A percentile compares a stretch with the other conserved stretches of the same genome.
Evolutionary conservation across 2,329 filamentous ascomycete species (phyloP).

Genomic region (Metarhizium album): DNA sequence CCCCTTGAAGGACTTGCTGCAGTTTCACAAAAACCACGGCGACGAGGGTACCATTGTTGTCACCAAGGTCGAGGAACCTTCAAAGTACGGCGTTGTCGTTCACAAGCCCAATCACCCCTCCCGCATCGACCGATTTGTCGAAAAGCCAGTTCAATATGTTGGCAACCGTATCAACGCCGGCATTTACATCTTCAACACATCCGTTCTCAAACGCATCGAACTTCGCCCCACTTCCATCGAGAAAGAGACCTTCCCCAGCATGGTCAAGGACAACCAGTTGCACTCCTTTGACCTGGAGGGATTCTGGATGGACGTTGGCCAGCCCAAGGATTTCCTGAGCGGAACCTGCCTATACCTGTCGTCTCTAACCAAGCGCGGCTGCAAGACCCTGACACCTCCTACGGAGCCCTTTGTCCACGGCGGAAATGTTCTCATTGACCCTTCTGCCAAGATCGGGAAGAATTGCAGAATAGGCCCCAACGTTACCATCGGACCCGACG

Average conservation of each 20-base stretch:
- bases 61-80: slow-evolving; percentile 97
- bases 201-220: slow-evolving; percentile 82
- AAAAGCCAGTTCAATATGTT: slow-evolving; percentile 98
- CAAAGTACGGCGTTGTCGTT: slow-evolving; percentile 97
- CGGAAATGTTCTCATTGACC: slow-evolving; percentile 92
- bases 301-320: slow-evolving; percentile 99
- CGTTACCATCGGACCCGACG: slow-evolving; percentile 87
- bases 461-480: slow-evolving; percentile 98
- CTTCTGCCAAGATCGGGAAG: slow-evolving; percentile 90
- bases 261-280: slow-evolving; percentile 78
- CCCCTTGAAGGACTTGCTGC: slow-evolving; percentile 79
- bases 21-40: slow-evolving; percentile 87
- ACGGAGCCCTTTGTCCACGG: slow-evolving; percentile 76
- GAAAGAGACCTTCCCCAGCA: slow-evolving; percentile 95
- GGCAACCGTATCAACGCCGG: slow-evolving; percentile 98
- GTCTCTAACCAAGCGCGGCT: slow-evolving; percentile 79
- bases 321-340: slow-evolving; percentile 95
- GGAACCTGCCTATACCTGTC: slow-evolving; percentile 95
- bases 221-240: slow-evolving; percentile 95
- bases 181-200: slow-evolving; percentile 95
- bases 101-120: slow-evolving; percentile 89
- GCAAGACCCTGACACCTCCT: slow-evolving; percentile 67
- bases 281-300: slow-evolving; percentile 95
- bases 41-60: slow-evolving; percentile 96
- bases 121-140: slow-evolving; percentile 95